Base-by-base conservation (phyloP, 805 yeast species). In the Groenewaldozyma salmanticensis region DNA sequence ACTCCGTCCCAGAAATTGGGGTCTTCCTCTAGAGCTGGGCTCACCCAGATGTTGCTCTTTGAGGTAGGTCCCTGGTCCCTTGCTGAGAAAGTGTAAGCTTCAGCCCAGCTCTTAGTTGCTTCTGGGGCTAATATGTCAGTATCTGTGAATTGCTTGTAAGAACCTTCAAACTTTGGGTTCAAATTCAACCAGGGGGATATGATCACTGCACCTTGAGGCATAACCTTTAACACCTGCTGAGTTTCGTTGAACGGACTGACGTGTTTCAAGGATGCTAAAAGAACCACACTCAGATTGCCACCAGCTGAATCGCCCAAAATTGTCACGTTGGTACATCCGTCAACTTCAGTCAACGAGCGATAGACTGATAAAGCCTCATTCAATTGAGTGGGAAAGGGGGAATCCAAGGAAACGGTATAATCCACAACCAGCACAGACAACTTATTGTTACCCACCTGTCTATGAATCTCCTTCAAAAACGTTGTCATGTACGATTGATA, bases 251-350 rank as follows among this genome's bases (percentile, higher is more conserved):
- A 38, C 4, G 27, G 33, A 34, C 22, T 22, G 7, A 9, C 31
- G 17, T 43, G 29, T 4, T 34, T n/a, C 3, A 40, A 37, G 24
- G 43, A 47, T 11, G 45, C 42, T 9, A 21, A n/a, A 24, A 46
- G 21, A 9, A 17, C 40, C 3, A 43, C 34, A 6, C 37, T 32
- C 20, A 46, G 33, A 22, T 46, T 46, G n/a, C 45, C 49, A 20
- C 49, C 49, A 2, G 47, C 49, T 13, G 49, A 43, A 32, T 46
- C 49, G 7, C 49, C 49, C 21, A 32, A 9, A 4, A 43, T 35
- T 13, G 33, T 39, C n/a, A 46, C 36, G 27, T 46, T 46, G 5
- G 35, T 41, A n/a, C 31, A 27, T 17, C 33, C 33, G 18, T 37
- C 47, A n/a, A 33, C 37, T 13, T 43, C 45, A 2, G 38, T 37